These are phyloP conservation scores for Wickerhamomyces sydowiorum DNA, from an alignment of 805 yeast species.

Conservation along the genomic window DNA sequence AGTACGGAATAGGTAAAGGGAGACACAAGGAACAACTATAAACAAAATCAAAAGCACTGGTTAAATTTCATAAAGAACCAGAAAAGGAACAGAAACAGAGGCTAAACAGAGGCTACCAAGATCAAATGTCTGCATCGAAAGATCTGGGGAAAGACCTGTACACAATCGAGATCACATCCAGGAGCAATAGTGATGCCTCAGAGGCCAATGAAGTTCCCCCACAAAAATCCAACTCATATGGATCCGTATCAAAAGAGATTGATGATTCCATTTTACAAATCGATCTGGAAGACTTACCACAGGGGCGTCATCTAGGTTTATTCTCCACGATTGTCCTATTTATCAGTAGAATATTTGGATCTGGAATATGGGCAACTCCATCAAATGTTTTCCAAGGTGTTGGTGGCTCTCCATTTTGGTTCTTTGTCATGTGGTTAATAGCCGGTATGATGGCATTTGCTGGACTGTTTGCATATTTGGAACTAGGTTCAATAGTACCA, in stretches of 20 bases:
- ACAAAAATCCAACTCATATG: conserved; percentile 3
- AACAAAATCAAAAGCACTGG: neutral
- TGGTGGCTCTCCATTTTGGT: conserved; percentile 61
- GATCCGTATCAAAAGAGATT: neutral
- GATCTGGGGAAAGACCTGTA: conserved; percentile 7
- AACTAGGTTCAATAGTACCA: conserved; percentile 66
- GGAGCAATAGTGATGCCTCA: conserved; percentile 18
- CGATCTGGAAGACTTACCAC: conserved; percentile 37
- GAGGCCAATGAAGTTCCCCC: conserved; percentile 6
- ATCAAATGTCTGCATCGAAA: neutral
- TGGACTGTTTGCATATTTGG: conserved; percentile 62
- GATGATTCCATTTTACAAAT: neutral
- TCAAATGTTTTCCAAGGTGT: conserved; percentile 59
- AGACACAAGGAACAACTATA: too few species aligned
- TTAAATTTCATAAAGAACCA: neutral
- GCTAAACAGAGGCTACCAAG: neutral
- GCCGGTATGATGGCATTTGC: conserved; percentile 60
- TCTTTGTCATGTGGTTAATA: conserved; percentile 56
- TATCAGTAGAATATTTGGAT: conserved; percentile 66
- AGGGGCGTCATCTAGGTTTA: conserved; percentile 69
- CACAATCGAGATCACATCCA: conserved; percentile 8
- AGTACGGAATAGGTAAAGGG: too few species aligned
- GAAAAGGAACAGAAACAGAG: neutral
- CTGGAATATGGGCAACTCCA: conserved; percentile 74
- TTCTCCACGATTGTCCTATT: conserved; percentile 61